These are phyloP conservation scores for Ophiostoma piceae DNA, from an alignment of 2,329 filamentous ascomycete genomes.

Conservation along the genomic window DNA sequence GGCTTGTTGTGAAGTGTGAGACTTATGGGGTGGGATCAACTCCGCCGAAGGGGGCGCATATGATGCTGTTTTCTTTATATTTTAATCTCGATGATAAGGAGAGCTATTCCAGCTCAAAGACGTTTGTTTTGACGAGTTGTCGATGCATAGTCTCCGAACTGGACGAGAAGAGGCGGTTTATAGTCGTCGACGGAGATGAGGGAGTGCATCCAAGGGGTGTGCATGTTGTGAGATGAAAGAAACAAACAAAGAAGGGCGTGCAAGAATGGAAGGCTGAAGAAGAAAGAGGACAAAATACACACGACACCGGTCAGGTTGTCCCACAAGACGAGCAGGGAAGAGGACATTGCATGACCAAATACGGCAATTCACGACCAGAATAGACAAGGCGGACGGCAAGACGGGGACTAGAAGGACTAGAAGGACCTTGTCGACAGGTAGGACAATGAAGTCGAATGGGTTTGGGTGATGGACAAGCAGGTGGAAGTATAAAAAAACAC, in stretches of 20 bases:
- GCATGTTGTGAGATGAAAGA: background rate
- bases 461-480: background rate
- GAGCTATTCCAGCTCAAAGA: background rate
- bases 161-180: background rate
- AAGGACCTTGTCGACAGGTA: background rate
- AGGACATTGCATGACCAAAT: background rate
- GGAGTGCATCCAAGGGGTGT: background rate
- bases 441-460: background rate
- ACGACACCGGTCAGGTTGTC: background rate
- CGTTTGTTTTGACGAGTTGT: background rate
- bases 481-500: constrained; percentile 8
- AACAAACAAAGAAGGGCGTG: background rate
- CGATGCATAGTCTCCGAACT: constrained; percentile 12
- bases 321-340: background rate
- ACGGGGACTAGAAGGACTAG: background rate
- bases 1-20: background rate
- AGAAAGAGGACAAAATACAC: background rate
- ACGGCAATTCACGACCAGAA: too few relatives aligned
- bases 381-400: background rate
- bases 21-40: background rate
- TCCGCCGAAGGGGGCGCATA: background rate
- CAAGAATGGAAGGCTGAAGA: background rate
- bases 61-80: too few relatives aligned
- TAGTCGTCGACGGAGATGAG: background rate
- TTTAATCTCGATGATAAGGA: background rate